Evolutionary conservation across 2,329 filamentous ascomycete genomes (phyloP).

Genomic region (Penicillium oxalicum): DNA sequence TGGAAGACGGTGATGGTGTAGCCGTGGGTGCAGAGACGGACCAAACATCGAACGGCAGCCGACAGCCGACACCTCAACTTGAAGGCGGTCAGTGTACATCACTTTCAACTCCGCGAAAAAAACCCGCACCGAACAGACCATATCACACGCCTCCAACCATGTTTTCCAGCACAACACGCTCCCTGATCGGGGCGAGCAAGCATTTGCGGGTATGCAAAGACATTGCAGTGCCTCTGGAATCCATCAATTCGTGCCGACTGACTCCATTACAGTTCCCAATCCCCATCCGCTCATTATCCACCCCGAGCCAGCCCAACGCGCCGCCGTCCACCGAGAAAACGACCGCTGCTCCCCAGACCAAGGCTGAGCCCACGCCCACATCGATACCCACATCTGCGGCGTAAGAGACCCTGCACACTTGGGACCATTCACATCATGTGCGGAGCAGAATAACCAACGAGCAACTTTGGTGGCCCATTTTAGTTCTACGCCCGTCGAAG

Average conservation of each 20-base stretch:
- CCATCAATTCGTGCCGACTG: neutral
- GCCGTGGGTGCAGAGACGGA: neutral
- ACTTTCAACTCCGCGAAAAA: slow-evolving; percentile 13
- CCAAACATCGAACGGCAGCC: neutral
- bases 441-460: slow-evolving; percentile 2
- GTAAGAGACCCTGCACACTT: slow-evolving; percentile 8
- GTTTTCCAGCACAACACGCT: slow-evolving; percentile 21
- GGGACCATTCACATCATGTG: neutral
- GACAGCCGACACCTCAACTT: neutral
- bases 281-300: slow-evolving; percentile 18
- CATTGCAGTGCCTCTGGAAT: neutral
- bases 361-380: slow-evolving; percentile 2
- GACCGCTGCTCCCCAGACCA: slow-evolving; percentile 7
- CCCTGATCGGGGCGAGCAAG: slow-evolving; percentile 17
- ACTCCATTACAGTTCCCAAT: slow-evolving; percentile 10
- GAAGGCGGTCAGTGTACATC: slow-evolving; percentile 13
- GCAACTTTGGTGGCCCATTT: neutral
- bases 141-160: slow-evolving; percentile 15
- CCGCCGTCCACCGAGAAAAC: slow-evolving; percentile 12
- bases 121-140: slow-evolving; percentile 13
- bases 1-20: neutral
- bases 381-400: neutral
- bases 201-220: slow-evolving; percentile 17
- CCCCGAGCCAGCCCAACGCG: slow-evolving; percentile 15
- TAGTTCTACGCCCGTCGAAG: slow-evolving; percentile 12